Base-by-base conservation (phyloP, 371 early-diverging fungal genomes). In the Apophysomyces sp. region DNA sequence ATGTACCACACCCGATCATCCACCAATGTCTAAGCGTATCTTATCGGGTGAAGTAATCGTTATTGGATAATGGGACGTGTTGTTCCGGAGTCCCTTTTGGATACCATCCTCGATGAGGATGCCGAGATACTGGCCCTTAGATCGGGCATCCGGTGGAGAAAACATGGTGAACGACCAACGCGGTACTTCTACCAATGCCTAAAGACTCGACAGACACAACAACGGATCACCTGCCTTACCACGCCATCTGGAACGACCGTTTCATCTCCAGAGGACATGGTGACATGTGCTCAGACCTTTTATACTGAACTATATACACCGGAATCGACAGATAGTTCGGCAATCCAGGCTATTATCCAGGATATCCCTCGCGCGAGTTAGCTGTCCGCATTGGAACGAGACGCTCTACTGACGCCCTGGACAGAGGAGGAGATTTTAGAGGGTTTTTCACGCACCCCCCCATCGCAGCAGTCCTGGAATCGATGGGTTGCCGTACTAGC, bases 401-500 rank as follows among this genome's bases (percentile, higher is more conserved):
- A 8, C n/a, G 21, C 15, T 3, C 9, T 44, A 6, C n/a, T 44
- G 21, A 21, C 21, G 2, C 44, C 21, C 5, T 44, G 44, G 44
- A 44, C 44, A 9, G 44, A 44, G 21, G 44, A 44, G 21, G 44
- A 44, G 9, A 44, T 44, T 21, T 21, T 44, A 12, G 8, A 6
- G 3, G 44, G 44, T 8, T 18, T 44, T 13, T 18, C 21, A 8
- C 24, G 44, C 4, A 18, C 44, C 34, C 13, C 68, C 60, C 9
- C 61, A n/a, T 3, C 54, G 26, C 8, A 55, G 52, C 13, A 37
- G 39, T 15, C 69, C 65, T 8, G 65, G 63, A 9, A 34, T 60
- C 18, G 69, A 62, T 61, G 62, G 63, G 15, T 34, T 68, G 1
- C 64, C 61, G 3, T 68, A 69, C n/a, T 8, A 40, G n/a, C 16